Evolutionary conservation across 2,329 filamentous ascomycete genomes (phyloP).

Genomic region (Penicillium sp.): DNA sequence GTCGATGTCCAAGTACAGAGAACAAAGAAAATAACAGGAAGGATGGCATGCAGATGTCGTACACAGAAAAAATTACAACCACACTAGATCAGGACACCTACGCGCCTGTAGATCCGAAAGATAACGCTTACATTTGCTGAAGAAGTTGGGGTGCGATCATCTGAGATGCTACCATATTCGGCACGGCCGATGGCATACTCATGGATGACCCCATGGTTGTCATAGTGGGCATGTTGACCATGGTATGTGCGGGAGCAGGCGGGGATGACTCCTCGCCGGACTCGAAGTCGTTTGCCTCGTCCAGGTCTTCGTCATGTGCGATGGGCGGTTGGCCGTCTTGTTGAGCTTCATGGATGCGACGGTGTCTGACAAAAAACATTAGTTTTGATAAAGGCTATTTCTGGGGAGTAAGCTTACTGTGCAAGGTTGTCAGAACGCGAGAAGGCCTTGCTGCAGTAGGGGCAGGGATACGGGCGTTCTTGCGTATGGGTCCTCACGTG

Average conservation of each 20-base stretch:
- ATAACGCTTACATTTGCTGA: conserved; percentile 37
- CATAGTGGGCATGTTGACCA: conserved; percentile 35
- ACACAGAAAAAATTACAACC: neutral
- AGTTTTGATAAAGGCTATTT: conserved; percentile 35
- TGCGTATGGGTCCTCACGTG: conserved; percentile 99
- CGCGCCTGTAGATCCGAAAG: neutral
- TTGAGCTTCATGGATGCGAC: conserved; percentile 76
- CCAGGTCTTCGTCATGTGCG: conserved; percentile 73
- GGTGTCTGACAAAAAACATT: conserved; percentile 52
- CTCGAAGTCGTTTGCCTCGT: conserved; percentile 81
- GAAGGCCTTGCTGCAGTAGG: conserved; percentile 97
- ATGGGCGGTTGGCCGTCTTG: conserved; percentile 52
- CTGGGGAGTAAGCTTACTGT: conserved; percentile 64
- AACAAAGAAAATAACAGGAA: conserved; percentile 16
- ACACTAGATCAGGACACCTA: neutral
- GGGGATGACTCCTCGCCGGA: conserved; percentile 75
- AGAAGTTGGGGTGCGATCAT: conserved; percentile 45
- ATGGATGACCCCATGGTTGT: conserved; percentile 38
- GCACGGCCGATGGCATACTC: conserved; percentile 38
- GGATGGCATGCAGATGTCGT: neutral
- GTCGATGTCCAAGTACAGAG: conserved; percentile 9
- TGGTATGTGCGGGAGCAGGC: conserved; percentile 30
- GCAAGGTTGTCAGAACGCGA: conserved; percentile 98
- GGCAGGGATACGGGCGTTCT: conserved; percentile 97
- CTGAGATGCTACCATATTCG: conserved; percentile 41